phyloP scores from a whole-genome alignment of 1,284 basidiomycete genomes.

The Ceratobasidium sp. region DNA sequence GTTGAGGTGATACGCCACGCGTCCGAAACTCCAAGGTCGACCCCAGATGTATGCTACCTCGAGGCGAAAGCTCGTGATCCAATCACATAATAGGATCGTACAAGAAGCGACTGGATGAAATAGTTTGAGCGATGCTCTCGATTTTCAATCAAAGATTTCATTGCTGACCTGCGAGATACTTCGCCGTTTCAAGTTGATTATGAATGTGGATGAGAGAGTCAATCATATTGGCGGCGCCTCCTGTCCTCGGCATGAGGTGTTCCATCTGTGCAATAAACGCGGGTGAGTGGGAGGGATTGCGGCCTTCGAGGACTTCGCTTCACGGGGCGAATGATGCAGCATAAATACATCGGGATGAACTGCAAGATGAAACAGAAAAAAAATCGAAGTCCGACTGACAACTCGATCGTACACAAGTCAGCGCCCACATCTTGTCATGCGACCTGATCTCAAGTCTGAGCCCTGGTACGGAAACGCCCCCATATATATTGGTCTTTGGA shows the following conservation, averaged over 20 bases:
- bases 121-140: not conserved
- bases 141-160: not conserved
- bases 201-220: not conserved
- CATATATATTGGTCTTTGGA: too few relatives aligned
- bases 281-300: not conserved
- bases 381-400: too few relatives aligned
- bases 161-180: conserved; percentile 1
- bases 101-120: conserved; percentile 16
- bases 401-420: too few relatives aligned
- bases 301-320: too few relatives aligned
- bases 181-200: not conserved
- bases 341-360: too few relatives aligned
- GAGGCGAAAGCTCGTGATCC: conserved; percentile 4
- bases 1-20: conserved; percentile 15
- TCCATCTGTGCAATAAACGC: not conserved
- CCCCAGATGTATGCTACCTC: conserved; percentile 13
- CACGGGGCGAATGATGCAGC: too few relatives aligned
- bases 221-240: not conserved
- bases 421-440: too few relatives aligned
- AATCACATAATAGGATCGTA: conserved; percentile 21
- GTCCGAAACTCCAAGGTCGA: conserved; percentile 26
- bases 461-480: too few relatives aligned
- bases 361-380: too few relatives aligned
- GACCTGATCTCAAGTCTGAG: too few relatives aligned
- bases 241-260: not conserved